phyloP scores from a whole-genome alignment of 495 filamentous ascomycete species.

The Podospora anserina region DNA sequence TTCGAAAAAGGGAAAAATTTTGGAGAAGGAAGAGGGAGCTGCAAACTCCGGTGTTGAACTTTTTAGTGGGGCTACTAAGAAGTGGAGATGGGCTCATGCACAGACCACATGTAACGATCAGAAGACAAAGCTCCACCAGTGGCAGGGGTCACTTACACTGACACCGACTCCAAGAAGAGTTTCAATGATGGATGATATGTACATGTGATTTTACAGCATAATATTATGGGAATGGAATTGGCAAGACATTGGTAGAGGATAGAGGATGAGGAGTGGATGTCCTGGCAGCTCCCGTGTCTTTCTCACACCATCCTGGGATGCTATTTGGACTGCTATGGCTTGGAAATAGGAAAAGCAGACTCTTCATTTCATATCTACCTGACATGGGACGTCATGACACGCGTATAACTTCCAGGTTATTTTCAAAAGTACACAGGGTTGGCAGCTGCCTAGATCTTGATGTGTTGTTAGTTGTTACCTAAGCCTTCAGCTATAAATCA shows the following conservation, averaged over 20 bases:
- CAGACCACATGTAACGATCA: neutral
- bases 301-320: too few relatives aligned
- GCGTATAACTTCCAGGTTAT: neutral
- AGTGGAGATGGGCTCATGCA: constrained; percentile 1
- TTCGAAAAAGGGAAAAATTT: constrained; percentile 7
- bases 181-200: too few relatives aligned
- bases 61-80: constrained; percentile 28
- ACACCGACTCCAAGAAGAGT: neutral
- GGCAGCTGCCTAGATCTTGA: neutral
- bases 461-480: neutral
- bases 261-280: too few relatives aligned
- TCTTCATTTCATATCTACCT: neutral
- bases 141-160: neutral
- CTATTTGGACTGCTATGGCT: too few relatives aligned
- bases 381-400: neutral
- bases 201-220: too few relatives aligned
- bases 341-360: too few relatives aligned
- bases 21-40: neutral
- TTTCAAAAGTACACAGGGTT: neutral
- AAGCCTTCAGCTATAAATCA: neutral
- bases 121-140: neutral
- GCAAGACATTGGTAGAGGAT: too few relatives aligned
- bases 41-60: constrained; percentile 17
- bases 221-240: too few relatives aligned
- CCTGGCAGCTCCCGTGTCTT: too few relatives aligned